Percentiles rank a stretch among this genome's conserved stretches.
Conservation (phyloP, 1,139 yeast genomes). For the Hyphopichia fennica region DNA sequence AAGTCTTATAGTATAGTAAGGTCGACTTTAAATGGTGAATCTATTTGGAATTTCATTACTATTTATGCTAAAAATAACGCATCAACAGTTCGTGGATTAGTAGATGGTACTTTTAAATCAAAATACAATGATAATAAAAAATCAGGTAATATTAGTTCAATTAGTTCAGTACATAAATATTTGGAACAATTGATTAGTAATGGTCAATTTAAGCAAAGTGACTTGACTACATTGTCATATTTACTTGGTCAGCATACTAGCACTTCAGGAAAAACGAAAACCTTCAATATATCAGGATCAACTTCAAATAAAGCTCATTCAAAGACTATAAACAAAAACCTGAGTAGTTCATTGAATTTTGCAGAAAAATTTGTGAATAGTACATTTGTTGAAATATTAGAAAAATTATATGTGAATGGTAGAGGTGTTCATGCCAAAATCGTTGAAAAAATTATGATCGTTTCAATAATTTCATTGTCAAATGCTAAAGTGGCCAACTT, state of each 20-base stretch:
- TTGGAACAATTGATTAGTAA: conserved; percentile 43
- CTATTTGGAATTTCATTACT: conserved; percentile 61
- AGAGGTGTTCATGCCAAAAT: conserved; percentile 47
- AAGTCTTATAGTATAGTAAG: conserved; percentile 54
- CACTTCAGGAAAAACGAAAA: conserved; percentile 7
- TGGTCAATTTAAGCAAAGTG: conserved; percentile 43
- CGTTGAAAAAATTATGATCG: conserved; percentile 49
- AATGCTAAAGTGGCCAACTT: conserved; percentile 40
- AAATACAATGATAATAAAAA: conserved; percentile 49
- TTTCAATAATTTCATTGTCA: conserved; percentile 54
- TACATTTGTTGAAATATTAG: conserved; percentile 60
- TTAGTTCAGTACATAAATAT: conserved; percentile 45
- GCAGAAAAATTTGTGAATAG: conserved; percentile 53
- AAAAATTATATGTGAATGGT: conserved; percentile 57
- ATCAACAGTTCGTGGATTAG: conserved; percentile 47
- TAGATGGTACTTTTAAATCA: conserved; percentile 54
- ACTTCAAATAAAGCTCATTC: conserved; percentile 4
- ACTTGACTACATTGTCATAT: conserved; percentile 42
- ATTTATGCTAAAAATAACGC: conserved; percentile 52
- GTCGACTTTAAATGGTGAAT: conserved; percentile 55
- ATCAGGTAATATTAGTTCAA: conserved; percentile 49
- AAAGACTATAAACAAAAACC: conserved; percentile 17
- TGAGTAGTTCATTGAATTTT: conserved; percentile 32
- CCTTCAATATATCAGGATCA: conserved; percentile 9
- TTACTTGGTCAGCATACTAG: conserved; percentile 42